phyloP scores from a whole-genome alignment of 768 basidiomycete genomes.

The Dioszegia crocea region DNA sequence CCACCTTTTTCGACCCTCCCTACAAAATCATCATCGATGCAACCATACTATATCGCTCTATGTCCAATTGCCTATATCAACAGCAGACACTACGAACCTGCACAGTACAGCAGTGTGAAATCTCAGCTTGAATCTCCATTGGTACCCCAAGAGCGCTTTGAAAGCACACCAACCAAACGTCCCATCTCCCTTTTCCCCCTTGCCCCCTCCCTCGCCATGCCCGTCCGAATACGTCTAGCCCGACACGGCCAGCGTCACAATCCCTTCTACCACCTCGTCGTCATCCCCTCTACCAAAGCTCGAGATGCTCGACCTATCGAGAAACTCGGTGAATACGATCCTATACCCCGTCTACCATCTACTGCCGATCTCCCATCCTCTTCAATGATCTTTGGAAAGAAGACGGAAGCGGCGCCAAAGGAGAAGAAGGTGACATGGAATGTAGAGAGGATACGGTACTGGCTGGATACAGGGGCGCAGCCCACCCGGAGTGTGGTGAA shows the following conservation, averaged over 20 bases:
- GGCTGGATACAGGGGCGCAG: slow-evolving; percentile 77
- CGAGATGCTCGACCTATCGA: slow-evolving; percentile 85
- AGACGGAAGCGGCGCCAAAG: slow-evolving; percentile 49
- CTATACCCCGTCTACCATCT: slow-evolving; percentile 51
- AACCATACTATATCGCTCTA: no score
- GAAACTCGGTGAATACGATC: slow-evolving; percentile 77
- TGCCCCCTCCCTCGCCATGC: slow-evolving; percentile 55
- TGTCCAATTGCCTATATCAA: no score
- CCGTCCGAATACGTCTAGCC: slow-evolving; percentile 78
- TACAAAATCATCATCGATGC: no score
- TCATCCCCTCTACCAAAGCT: slow-evolving; percentile 64
- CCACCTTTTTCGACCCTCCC: no score
- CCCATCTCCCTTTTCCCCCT: background rate
- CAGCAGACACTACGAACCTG: no score
- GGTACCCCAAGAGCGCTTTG: no score
- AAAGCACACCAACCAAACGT: no score
- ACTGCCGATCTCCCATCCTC: slow-evolving; percentile 13
- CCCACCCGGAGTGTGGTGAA: slow-evolving; percentile 74
- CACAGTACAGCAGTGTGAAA: no score
- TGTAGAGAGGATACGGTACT: slow-evolving; percentile 80
- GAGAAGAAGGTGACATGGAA: slow-evolving; percentile 83
- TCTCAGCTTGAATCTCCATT: no score
- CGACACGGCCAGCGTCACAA: slow-evolving; percentile 71
- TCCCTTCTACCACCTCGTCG: slow-evolving; percentile 80
- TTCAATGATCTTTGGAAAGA: slow-evolving; percentile 50